These are phyloP conservation scores for Hippophae gyantsensis DNA, from an alignment of 306 rosid genomes.

Conservation along the genomic window DNA sequence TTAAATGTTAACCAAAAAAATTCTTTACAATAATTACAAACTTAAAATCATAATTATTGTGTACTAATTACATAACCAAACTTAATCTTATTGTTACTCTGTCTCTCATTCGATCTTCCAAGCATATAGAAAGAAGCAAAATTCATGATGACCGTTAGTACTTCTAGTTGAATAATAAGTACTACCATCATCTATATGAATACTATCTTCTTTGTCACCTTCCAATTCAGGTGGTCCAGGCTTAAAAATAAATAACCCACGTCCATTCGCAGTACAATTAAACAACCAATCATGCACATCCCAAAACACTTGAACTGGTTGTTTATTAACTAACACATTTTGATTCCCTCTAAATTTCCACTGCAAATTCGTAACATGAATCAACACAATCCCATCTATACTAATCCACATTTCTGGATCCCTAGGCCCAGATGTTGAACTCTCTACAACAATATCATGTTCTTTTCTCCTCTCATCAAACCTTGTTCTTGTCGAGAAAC, in stretches of 20 bases:
- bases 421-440: slow-evolving; percentile 37
- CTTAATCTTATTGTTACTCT: background rate
- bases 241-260: slow-evolving; percentile 75
- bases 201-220: slow-evolving; percentile 47
- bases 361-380: slow-evolving; percentile 75
- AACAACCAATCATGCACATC: slow-evolving; percentile 89
- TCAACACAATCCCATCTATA: slow-evolving; percentile 67
- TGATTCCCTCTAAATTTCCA: slow-evolving; percentile 93
- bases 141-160: slow-evolving; percentile 20
- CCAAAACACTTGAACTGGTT: slow-evolving; percentile 70
- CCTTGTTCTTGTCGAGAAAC: slow-evolving; percentile 53
- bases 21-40: no score
- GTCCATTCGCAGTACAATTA: slow-evolving; percentile 42
- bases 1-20: no score
- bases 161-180: slow-evolving; percentile 49
- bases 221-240: slow-evolving; percentile 47
- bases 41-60: no score
- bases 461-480: slow-evolving; percentile 52
- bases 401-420: slow-evolving; percentile 97
- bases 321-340: slow-evolving; percentile 46
- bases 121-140: slow-evolving; percentile 54
- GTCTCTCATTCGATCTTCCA: slow-evolving; percentile 48
- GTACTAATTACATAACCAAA: no score
- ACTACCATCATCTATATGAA: slow-evolving; percentile 39
- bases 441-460: slow-evolving; percentile 74